Evolutionary conservation across 169 alveolate genomes (phyloP).

Genomic region (Perkinsus olseni): DNA sequence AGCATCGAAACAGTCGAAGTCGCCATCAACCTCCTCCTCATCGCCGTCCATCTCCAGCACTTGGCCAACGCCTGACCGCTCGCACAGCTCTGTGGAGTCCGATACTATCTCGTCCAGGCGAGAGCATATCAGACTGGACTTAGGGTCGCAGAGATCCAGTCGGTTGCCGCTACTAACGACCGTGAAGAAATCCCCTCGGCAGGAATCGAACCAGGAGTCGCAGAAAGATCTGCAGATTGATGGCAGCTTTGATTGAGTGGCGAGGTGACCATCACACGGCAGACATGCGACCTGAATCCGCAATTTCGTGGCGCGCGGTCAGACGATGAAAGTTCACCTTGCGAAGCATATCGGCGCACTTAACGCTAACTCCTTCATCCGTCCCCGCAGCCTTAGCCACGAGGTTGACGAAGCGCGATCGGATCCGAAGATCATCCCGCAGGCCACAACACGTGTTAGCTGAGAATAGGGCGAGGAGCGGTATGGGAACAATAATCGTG

Average conservation of each 20-base stretch:
- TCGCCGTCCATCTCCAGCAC: not conserved
- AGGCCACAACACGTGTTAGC: not conserved
- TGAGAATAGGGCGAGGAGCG: not conserved
- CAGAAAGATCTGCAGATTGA: not conserved
- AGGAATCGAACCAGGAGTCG: slow-evolving; percentile 2
- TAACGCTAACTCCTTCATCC: not conserved
- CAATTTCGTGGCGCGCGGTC: not conserved
- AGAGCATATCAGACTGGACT: not conserved
- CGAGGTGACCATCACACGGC: not conserved
- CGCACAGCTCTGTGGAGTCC: not conserved
- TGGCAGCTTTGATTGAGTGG: not conserved
- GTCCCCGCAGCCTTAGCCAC: not conserved
- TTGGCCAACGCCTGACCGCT: not conserved
- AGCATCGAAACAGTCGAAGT: not conserved
- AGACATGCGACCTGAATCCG: not conserved
- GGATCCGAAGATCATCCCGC: not conserved
- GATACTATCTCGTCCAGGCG: not conserved
- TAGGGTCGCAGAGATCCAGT: not conserved
- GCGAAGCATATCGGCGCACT: not conserved
- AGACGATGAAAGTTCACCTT: not conserved
- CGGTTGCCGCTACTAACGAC: not conserved
- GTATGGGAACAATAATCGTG: too few species aligned
- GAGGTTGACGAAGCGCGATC: not conserved
- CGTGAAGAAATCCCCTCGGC: not conserved
- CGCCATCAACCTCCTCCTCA: not conserved